Percentiles rank a stretch among this genome's conserved stretches.
Conservation (phyloP, 352 stramenopile species). For the Halophytophthora polymorphica region DNA sequence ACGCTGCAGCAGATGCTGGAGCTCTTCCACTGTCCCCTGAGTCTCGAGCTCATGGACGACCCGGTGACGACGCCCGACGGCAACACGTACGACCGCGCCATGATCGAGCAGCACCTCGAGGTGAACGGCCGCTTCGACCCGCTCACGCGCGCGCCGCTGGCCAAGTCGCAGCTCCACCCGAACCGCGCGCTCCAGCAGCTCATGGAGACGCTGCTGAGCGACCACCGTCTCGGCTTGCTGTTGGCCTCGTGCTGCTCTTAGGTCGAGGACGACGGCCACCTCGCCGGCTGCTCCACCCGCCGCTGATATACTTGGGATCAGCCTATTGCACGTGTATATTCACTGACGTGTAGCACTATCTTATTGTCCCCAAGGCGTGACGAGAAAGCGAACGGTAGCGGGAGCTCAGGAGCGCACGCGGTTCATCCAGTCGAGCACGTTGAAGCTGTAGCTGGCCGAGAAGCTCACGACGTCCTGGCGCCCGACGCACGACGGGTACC, state of each 20-base stretch:
- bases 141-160: conserved; percentile 52
- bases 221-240: conserved; percentile 54
- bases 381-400: no score
- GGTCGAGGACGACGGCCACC: background rate
- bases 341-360: no score
- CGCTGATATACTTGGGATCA: background rate
- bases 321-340: no score
- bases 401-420: no score
- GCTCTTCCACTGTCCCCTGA: conserved; percentile 67
- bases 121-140: conserved; percentile 76
- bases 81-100: conserved; percentile 74
- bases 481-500: conserved; percentile 24
- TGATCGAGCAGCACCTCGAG: conserved; percentile 74
- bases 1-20: conserved; percentile 70
- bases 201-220: conserved; percentile 67
- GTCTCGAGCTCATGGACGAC: conserved; percentile 75
- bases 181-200: conserved; percentile 72
- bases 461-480: conserved; percentile 24
- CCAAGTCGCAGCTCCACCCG: conserved; percentile 54
- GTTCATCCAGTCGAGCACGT: conserved; percentile 35
- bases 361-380: no score
- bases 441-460: conserved; percentile 37
- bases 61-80: conserved; percentile 68
- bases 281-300: conserved; percentile 14
- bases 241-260: conserved; percentile 46